These are phyloP conservation scores for Brassica incana DNA, from an alignment of 345 rosid species.

Conservation along the genomic window DNA sequence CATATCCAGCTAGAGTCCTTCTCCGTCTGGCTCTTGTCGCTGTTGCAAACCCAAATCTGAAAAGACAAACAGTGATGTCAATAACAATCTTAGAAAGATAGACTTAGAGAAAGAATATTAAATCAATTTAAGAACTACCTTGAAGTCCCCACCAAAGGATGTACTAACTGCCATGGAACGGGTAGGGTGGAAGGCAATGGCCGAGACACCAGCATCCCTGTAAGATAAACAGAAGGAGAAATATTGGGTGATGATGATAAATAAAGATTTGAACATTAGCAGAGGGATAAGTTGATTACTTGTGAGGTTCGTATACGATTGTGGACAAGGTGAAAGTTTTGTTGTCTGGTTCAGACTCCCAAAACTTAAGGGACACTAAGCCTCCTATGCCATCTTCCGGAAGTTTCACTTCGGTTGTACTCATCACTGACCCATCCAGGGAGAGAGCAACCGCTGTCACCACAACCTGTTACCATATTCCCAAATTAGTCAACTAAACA, in stretches of 20 bases:
- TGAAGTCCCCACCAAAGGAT: constrained; percentile 88
- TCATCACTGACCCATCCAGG: constrained; percentile 73
- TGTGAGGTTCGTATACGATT: constrained; percentile 91
- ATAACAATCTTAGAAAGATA: background rate
- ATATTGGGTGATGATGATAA: background rate
- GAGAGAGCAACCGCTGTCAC: constrained; percentile 84
- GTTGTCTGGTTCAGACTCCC: constrained; percentile 58
- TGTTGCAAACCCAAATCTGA: constrained; percentile 76
- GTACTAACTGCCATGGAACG: constrained; percentile 74
- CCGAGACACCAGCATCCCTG: constrained; percentile 85
- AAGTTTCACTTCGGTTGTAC: constrained; percentile 83
- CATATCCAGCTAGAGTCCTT: constrained; percentile 74
- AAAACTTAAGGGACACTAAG: constrained; percentile 81
- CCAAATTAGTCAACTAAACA: constrained; percentile 17
- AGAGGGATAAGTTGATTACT: constrained; percentile 43
- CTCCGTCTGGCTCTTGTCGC: constrained; percentile 41
- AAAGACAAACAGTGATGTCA: background rate
- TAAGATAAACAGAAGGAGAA: background rate
- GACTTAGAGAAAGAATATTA: background rate
- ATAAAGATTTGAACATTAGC: background rate
- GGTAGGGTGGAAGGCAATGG: constrained; percentile 75
- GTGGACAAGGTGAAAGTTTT: constrained; percentile 75
- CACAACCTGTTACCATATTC: constrained; percentile 50
- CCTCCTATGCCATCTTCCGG: constrained; percentile 91
- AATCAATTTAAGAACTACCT: constrained; percentile 53